Percentiles rank a stretch among this genome's conserved stretches.
Evolutionary conservation across 257 asterid genomes (phyloP).

Genomic region (Nicotiana benthamiana): DNA sequence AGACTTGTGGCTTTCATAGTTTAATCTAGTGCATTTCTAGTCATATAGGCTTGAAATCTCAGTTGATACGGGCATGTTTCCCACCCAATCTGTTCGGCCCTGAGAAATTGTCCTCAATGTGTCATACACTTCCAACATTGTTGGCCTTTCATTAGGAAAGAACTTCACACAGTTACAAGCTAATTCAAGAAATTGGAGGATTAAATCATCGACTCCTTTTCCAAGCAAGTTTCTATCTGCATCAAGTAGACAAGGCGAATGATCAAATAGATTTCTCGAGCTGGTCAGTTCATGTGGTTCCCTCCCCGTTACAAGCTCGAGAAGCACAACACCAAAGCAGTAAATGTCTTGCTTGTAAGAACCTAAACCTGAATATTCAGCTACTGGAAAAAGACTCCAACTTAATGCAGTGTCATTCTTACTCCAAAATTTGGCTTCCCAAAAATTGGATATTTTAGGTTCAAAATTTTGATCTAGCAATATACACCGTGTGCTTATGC

Average conservation of each 20-base stretch:
- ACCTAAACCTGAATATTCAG: not conserved
- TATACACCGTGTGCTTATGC: slow-evolving; percentile 18
- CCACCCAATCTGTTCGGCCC: not conserved
- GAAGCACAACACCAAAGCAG: slow-evolving; percentile 19
- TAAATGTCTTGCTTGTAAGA: slow-evolving; percentile 14
- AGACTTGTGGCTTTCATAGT: not conserved
- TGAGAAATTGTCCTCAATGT: not conserved
- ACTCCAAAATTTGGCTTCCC: slow-evolving; percentile 10
- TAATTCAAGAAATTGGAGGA: slow-evolving; percentile 9
- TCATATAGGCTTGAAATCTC: not conserved
- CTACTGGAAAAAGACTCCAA: not conserved
- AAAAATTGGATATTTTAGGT: slow-evolving; percentile 19
- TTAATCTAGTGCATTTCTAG: not conserved
- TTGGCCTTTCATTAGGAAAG: slow-evolving; percentile 17
- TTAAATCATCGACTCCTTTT: slow-evolving; percentile 13
- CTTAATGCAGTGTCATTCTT: not conserved
- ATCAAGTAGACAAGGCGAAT: slow-evolving; percentile 3
- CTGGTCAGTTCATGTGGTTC: not conserved
- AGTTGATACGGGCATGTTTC: not conserved
- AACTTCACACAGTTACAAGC: slow-evolving; percentile 19
- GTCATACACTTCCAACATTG: slow-evolving; percentile 17
- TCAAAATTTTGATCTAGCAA: slow-evolving; percentile 17
- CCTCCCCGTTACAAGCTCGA: slow-evolving; percentile 19
- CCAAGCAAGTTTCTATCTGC: not conserved
- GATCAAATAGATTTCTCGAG: not conserved